Base-by-base conservation (phyloP, 2,329 filamentous ascomycete genomes). In the Monosporascus sp. region DNA sequence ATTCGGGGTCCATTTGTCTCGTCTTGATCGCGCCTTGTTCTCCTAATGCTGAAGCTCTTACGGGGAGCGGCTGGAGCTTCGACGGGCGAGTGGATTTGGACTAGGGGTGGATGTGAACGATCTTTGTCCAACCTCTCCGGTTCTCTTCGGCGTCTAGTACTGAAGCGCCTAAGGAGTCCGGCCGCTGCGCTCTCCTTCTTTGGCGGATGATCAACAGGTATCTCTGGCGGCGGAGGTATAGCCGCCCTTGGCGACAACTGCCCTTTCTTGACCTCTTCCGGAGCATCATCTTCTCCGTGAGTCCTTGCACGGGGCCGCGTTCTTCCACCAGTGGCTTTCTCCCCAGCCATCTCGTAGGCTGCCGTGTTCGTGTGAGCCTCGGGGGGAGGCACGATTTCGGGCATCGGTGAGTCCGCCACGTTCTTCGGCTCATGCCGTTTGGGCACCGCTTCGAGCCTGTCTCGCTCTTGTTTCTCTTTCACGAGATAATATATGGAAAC, bases 401-500 rank as follows among this genome's bases (percentile, higher is more conserved):
- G 87, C 58, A 94, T 75, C 0, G 72, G 64, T 8, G 74, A 72
- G 50, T 76, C 72, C 27, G 77, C 74, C 57, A 72, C 72, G 48
- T 72, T 75, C 50, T 67, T 74, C 1, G 65, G 63, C 2, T 65
- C 37, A 7, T 70, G 59, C 3, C 62, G 56, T 45, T 69, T 68
- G 9, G 65, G 57, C 45, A 66, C 55, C 44, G 61, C 54, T 37
- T 77, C 72, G 27, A 65, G 58, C 51, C 75, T 75, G 64, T 97
- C 92, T 37, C 90, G 85, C 49, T 95, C 90, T 58, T 91, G 84
- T 73, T 97, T 97, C 74, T 99, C 94, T 61, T 85, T 87, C n/a
- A 96, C 94, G 3, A 99, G 81, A 65, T 96, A 96, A 71, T 99
- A 99, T 16, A 99, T 87, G 1, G 94, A 97, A 7, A 97, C 78